A percentile compares a stretch with the other conserved stretches of the same genome.
These are phyloP conservation scores for Ustilago crameri DNA, from an alignment of 1,284 basidiomycete genomes.

Conservation along the genomic window DNA sequence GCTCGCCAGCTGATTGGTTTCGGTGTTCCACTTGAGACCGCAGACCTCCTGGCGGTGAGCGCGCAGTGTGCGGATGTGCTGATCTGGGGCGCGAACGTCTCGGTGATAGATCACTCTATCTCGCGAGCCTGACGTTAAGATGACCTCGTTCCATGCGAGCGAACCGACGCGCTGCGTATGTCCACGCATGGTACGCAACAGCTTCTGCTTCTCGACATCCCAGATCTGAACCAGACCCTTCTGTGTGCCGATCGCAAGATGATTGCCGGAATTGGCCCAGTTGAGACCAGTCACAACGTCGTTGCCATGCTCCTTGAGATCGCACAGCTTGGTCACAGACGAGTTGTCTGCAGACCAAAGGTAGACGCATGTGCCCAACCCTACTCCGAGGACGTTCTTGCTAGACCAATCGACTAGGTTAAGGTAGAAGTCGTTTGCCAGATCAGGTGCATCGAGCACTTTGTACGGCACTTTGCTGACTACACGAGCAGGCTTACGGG, in stretches of 20 bases:
- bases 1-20: conserved; percentile 82
- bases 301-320: conserved; percentile 73
- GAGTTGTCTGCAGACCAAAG: conserved; percentile 96
- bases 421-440: conserved; percentile 94
- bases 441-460: conserved; percentile 94
- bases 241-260: conserved; percentile 90
- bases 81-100: conserved; percentile 80
- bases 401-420: conserved; percentile 98
- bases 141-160: conserved; percentile 90
- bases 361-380: conserved; percentile 90
- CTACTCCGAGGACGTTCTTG: conserved; percentile 93
- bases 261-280: conserved; percentile 76
- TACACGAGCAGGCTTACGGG: conserved; percentile 80
- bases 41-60: conserved; percentile 96
- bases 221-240: conserved; percentile 90
- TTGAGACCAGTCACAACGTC: conserved; percentile 62
- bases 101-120: conserved; percentile 91
- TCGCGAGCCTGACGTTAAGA: conserved; percentile 89
- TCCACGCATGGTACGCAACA: conserved; percentile 83
- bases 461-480: conserved; percentile 97
- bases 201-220: conserved; percentile 83
- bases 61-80: conserved; percentile 80
- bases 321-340: conserved; percentile 89
- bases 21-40: conserved; percentile 90
- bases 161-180: conserved; percentile 90